phyloP scores from a whole-genome alignment of 2,329 filamentous ascomycete species.

The Plenodomus lindquistii region DNA sequence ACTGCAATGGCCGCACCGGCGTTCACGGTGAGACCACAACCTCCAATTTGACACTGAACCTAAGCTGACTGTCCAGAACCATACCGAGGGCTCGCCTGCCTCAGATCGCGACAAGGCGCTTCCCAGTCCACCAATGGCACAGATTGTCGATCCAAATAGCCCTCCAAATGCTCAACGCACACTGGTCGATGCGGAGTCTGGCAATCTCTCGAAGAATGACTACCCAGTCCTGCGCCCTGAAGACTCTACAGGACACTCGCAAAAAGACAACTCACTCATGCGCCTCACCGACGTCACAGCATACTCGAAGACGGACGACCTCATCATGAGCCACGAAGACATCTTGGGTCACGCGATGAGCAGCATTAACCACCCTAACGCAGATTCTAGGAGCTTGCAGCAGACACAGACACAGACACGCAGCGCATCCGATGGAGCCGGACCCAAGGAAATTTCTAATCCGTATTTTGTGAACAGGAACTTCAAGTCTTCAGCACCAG shows the following conservation, averaged over 20 bases:
- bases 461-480: not conserved
- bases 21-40: conserved; percentile 2
- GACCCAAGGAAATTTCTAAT: conserved; percentile 1
- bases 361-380: not conserved
- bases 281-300: no score
- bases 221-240: conserved; percentile 38
- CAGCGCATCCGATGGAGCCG: conserved; percentile 7
- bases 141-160: conserved; percentile 33
- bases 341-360: no score
- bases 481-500: not conserved
- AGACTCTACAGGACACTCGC: not conserved
- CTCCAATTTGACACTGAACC: not conserved
- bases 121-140: conserved; percentile 43
- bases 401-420: conserved; percentile 3
- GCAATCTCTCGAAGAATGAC: conserved; percentile 26
- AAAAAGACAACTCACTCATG: no score
- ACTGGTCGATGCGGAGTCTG: conserved; percentile 47
- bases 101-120: conserved; percentile 42
- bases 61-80: conserved; percentile 10
- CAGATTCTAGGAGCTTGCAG: not conserved
- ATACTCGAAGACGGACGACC: no score
- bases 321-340: no score
- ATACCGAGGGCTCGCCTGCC: conserved; percentile 2
- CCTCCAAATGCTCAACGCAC: conserved; percentile 44
- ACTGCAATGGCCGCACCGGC: not conserved